Conservation (phyloP, 2,329 filamentous ascomycete genomes). For the Didymella glomerata region DNA sequence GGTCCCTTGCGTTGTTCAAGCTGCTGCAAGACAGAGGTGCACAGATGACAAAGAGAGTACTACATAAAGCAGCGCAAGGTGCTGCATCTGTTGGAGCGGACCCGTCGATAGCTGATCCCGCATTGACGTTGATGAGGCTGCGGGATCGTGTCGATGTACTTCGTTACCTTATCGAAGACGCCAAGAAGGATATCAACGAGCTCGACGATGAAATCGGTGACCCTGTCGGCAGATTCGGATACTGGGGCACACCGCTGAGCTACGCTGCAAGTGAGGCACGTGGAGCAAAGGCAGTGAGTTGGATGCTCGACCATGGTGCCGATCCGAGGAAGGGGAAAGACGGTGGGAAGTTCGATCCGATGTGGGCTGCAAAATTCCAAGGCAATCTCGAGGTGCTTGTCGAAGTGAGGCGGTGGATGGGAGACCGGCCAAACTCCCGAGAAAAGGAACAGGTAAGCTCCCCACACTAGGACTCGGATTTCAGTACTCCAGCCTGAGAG, state of each 20-base stretch:
- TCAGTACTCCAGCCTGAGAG: neutral
- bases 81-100: neutral
- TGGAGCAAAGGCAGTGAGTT: neutral
- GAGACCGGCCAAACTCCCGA: neutral
- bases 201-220: neutral
- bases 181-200: neutral
- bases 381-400: neutral
- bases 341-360: neutral
- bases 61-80: neutral
- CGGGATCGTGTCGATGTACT: neutral
- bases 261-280: neutral
- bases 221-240: neutral
- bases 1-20: neutral
- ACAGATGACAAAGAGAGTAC: neutral
- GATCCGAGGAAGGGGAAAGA: neutral
- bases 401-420: neutral
- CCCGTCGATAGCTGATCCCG: too few relatives aligned
- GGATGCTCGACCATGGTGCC: neutral
- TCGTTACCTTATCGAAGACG: neutral
- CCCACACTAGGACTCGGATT: neutral
- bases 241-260: neutral
- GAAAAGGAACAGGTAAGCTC: neutral
- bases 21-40: neutral
- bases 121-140: neutral
- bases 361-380: neutral